Percentiles rank a stretch among this genome's conserved stretches.
These are phyloP conservation scores for Botrytis pseudocinerea DNA, from an alignment of 2,329 filamentous ascomycete genomes.

Conservation along the genomic window DNA sequence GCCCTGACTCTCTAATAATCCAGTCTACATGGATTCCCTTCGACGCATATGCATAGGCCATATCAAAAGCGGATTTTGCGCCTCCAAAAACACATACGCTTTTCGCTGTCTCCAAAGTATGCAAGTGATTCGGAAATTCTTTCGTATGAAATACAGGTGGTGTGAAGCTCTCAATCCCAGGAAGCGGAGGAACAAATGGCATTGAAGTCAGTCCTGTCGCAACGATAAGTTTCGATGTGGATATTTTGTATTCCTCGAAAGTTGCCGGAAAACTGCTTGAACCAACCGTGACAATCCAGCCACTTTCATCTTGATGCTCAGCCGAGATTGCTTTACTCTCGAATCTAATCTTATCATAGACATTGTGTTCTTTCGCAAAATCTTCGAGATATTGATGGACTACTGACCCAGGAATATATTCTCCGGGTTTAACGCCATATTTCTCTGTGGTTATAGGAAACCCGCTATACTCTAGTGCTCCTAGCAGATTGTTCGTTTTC, in stretches of 20 bases:
- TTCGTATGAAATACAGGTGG: slow-evolving; percentile 52
- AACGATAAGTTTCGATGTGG: slow-evolving; percentile 51
- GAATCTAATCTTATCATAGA: slow-evolving; percentile 51
- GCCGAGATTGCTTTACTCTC: slow-evolving; percentile 50
- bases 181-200: slow-evolving; percentile 49
- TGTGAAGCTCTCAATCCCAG: slow-evolving; percentile 49
- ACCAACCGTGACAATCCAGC: slow-evolving; percentile 47
- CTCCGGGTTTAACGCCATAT: slow-evolving; percentile 50
- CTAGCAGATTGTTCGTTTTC: slow-evolving; percentile 72
- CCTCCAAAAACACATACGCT: slow-evolving; percentile 59
- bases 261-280: not conserved
- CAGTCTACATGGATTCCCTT: slow-evolving; percentile 58
- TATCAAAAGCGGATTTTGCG: slow-evolving; percentile 66
- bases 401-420: slow-evolving; percentile 60
- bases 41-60: slow-evolving; percentile 60
- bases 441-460: slow-evolving; percentile 65
- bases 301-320: slow-evolving; percentile 46
- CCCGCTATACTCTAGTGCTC: slow-evolving; percentile 72
- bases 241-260: slow-evolving; percentile 35
- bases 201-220: slow-evolving; percentile 58
- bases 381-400: slow-evolving; percentile 58
- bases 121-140: slow-evolving; percentile 47
- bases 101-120: slow-evolving; percentile 47
- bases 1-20: slow-evolving; percentile 58
- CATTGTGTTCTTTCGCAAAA: slow-evolving; percentile 54